phyloP scores from a whole-genome alignment of 768 basidiomycete species.

The Gloeopeniophorella convolvens region DNA sequence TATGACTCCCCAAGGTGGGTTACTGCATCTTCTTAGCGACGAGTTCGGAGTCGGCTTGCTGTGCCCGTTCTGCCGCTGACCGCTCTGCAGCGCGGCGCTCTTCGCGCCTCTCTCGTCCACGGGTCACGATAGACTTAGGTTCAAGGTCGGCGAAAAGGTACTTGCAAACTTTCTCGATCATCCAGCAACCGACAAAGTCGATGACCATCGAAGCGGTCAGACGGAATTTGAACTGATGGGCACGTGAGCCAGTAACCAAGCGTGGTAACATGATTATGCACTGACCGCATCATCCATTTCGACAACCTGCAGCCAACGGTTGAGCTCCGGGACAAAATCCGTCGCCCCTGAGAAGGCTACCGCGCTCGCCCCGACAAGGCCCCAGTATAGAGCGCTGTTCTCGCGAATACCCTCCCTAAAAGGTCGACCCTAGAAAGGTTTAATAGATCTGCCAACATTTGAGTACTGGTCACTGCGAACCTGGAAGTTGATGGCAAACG shows the following conservation, averaged over 20 bases:
- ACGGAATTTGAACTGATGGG: conserved; percentile 68
- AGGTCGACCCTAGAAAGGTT: conserved; percentile 65
- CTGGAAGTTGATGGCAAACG: conserved; percentile 98
- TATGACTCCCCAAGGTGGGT: background rate
- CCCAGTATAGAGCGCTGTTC: conserved; percentile 90
- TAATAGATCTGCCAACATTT: too few relatives aligned
- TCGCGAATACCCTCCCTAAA: conserved; percentile 98
- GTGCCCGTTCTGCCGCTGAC: conserved; percentile 23
- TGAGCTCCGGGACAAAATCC: conserved; percentile 92
- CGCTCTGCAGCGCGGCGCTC: conserved; percentile 42
- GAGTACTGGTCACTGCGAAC: conserved; percentile 31
- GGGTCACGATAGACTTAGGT: conserved; percentile 77
- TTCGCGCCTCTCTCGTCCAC: conserved; percentile 77
- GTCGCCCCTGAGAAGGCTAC: conserved; percentile 94
- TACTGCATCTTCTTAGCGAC: conserved; percentile 34
- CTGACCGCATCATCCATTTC: conserved; percentile 76
- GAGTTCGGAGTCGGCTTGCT: conserved; percentile 10
- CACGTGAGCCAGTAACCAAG: background rate
- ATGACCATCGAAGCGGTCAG: conserved; percentile 76
- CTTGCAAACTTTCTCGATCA: conserved; percentile 80
- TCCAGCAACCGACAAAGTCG: conserved; percentile 86
- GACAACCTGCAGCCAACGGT: conserved; percentile 94
- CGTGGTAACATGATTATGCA: conserved; percentile 19
- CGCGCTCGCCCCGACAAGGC: conserved; percentile 78
- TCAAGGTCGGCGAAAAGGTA: conserved; percentile 81